Conservation (phyloP, 2,329 filamentous ascomycete genomes). For the Xylaria multiplex region DNA sequence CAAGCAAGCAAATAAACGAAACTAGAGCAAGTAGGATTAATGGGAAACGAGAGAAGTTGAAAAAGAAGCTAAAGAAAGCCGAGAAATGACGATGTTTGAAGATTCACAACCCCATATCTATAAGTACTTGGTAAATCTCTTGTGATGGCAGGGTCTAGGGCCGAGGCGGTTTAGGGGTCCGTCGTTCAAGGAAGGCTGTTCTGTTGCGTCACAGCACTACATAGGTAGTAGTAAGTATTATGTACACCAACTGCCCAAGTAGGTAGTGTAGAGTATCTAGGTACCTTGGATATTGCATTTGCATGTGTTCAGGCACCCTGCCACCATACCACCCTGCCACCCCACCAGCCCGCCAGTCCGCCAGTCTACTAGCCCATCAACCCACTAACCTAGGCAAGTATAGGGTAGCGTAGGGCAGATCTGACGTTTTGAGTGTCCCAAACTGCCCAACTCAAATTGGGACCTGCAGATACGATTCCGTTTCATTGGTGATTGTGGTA, state of each 20-base stretch:
- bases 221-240: background rate
- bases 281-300: no score
- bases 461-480: constrained; percentile 2
- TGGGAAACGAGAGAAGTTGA: background rate
- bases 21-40: background rate
- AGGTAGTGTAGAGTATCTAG: background rate
- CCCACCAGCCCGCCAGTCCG: no score
- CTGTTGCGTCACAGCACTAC: constrained; percentile 12
- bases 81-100: constrained; percentile 6
- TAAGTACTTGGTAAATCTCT: background rate
- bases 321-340: no score
- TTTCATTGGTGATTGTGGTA: constrained; percentile 3
- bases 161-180: constrained; percentile 8
- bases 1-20: background rate
- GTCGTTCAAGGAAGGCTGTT: background rate
- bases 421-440: background rate
- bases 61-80: background rate
- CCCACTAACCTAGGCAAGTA: no score
- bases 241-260: background rate
- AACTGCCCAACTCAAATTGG: constrained; percentile 5
- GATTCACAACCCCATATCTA: constrained; percentile 2
- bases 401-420: constrained; percentile 2
- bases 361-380: no score
- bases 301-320: no score
- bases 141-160: constrained; percentile 10